These are phyloP conservation scores for Cladophialophora immunda DNA, from an alignment of 2,329 filamentous ascomycete genomes.

Conservation along the genomic window DNA sequence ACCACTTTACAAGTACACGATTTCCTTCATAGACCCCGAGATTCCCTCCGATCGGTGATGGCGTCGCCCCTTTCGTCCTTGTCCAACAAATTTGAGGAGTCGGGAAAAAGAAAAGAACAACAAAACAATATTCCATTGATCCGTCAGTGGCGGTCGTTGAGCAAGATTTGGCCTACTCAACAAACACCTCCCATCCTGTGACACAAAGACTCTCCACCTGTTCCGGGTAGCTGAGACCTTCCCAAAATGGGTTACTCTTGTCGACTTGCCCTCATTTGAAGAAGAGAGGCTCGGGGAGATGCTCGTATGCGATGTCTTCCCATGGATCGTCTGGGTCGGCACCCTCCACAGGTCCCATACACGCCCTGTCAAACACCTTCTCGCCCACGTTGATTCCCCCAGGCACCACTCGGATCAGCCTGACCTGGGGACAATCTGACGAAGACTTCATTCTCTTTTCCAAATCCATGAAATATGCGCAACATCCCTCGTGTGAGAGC, in stretches of 20 bases:
- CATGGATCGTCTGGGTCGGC: constrained; percentile 33
- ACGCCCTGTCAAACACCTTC: constrained; percentile 35
- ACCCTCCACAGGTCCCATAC: constrained; percentile 23
- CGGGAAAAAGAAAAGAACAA: not conserved
- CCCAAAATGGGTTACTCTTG: not conserved
- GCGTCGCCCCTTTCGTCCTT: not conserved
- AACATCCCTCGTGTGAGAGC: constrained; percentile 38
- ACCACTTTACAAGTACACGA: not conserved
- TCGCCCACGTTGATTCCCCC: constrained; percentile 34
- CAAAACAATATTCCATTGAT: not conserved
- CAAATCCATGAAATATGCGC: constrained; percentile 37
- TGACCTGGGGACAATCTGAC: constrained; percentile 27
- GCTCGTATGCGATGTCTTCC: constrained; percentile 27
- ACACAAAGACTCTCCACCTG: not conserved
- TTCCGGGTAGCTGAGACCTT: not conserved
- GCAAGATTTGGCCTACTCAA: not conserved
- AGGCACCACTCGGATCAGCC: constrained; percentile 33
- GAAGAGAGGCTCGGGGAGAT: not conserved
- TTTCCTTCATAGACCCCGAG: not conserved
- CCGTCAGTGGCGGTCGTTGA: not conserved
- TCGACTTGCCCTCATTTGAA: not conserved
- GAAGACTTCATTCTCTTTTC: constrained; percentile 27
- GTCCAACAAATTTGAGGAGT: not conserved
- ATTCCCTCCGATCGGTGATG: not conserved
- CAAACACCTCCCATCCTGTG: not conserved